phyloP scores from a whole-genome alignment of 1,139 yeast species.

The Debaryomycetaceae sp. region DNA sequence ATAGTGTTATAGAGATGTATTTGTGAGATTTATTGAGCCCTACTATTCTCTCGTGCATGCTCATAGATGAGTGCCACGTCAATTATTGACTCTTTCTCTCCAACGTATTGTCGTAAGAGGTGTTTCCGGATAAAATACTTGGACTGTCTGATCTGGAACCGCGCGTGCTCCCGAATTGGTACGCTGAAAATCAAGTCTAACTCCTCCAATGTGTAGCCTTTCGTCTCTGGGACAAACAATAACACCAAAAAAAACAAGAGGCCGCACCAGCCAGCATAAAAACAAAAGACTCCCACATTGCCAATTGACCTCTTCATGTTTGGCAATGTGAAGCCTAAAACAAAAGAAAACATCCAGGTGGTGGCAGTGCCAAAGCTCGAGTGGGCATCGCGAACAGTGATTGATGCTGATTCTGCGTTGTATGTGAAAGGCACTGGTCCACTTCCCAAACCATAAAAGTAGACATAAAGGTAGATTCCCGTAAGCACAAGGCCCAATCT shows the following conservation, averaged over 20 bases:
- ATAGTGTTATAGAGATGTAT: not conserved
- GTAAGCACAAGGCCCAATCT: slow-evolving; percentile 8
- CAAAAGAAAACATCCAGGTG: slow-evolving; percentile 9
- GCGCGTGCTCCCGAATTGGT: slow-evolving; percentile 10
- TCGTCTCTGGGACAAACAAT: slow-evolving; percentile 11
- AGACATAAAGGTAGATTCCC: slow-evolving; percentile 8
- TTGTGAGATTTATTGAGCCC: not conserved
- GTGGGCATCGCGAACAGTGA: slow-evolving; percentile 7
- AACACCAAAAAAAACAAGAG: slow-evolving; percentile 5
- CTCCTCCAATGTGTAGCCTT: slow-evolving; percentile 10
- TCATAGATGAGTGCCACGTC: not conserved
- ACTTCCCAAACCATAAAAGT: slow-evolving; percentile 9
- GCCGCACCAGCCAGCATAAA: slow-evolving; percentile 11
- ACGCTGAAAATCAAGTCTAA: slow-evolving; percentile 11
- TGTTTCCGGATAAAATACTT: not conserved
- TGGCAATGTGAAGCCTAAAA: slow-evolving; percentile 9
- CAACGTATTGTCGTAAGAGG: too few species aligned
- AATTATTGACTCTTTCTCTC: too few species aligned
- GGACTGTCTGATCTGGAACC: slow-evolving; percentile 7
- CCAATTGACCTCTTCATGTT: slow-evolving; percentile 8
- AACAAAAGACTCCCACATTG: slow-evolving; percentile 10
- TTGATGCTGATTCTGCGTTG: slow-evolving; percentile 56
- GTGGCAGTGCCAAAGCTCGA: slow-evolving; percentile 6
- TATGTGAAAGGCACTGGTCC: slow-evolving; percentile 10
- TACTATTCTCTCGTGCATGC: not conserved